Base-by-base conservation (phyloP, 495 filamentous ascomycete species). In the Penicillium roqueforti region DNA sequence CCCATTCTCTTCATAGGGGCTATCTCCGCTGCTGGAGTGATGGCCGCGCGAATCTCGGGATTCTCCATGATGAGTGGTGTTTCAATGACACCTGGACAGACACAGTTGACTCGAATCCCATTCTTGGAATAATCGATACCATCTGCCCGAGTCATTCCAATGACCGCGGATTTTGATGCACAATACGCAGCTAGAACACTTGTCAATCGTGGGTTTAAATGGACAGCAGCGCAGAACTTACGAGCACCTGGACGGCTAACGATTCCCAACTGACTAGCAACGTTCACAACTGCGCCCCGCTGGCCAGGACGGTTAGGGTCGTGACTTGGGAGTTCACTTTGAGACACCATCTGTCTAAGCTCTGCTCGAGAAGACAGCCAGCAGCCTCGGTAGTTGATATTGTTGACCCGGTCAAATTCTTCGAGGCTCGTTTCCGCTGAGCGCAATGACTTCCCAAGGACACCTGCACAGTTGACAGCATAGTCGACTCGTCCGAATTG, bases 201-300 rank as follows among this genome's bases (percentile, higher is more conserved):
- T n/a, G n/a, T n/a, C n/a, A n/a, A n/a, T n/a, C n/a, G n/a, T n/a
- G n/a, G n/a, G n/a, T n/a, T n/a, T n/a, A n/a, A n/a, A n/a, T n/a
- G n/a, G n/a, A n/a, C n/a, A 52, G n/a, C n/a, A 19, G 25, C 0
- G 8, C 19, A 25, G 28, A 20, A 73, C 76, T 67, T 55, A 80
- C 78, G 61, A 23, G 78, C 75, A 54, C 63, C 66, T 11, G 76
- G 70, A 13, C 73, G 62, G 14, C 71, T 70, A 1, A 83, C 79
- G 47, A 81, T 60, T 0, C 79, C 80, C n/a, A 83, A 55, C 51
- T 80, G 77, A 53, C 75, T 78, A 8, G 80, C 78, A 47, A 83
- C 73, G 60, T 80, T 81, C 9, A 83, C 80, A 8, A 81, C 60
- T 5, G 74, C 63, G 1, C 79, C 76, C 22, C 76, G 66, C 22